Percentiles rank a stretch among this genome's conserved stretches.
These are phyloP conservation scores for carrot (Daucus carota) DNA, from an alignment of 129 eudicot genomes.

Conservation along the genomic window DNA sequence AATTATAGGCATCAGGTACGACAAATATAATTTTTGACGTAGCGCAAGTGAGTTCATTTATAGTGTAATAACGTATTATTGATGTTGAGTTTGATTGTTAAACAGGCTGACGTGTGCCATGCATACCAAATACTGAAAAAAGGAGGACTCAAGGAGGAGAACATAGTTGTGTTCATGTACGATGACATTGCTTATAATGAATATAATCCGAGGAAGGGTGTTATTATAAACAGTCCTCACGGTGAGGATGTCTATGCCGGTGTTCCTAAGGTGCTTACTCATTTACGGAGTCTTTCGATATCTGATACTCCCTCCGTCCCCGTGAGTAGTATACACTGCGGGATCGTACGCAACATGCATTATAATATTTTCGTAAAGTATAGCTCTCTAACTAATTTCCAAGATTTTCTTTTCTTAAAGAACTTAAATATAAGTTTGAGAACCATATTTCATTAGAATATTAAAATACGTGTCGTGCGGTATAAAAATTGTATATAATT, in stretches of 20 bases:
- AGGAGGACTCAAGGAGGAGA: constrained; percentile 81
- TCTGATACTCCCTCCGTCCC: not conserved
- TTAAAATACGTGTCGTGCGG: no score
- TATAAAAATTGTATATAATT: no score
- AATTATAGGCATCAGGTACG: constrained; percentile 85
- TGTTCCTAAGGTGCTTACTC: constrained; percentile 62
- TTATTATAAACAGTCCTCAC: constrained; percentile 57
- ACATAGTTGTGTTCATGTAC: constrained; percentile 76
- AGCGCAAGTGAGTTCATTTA: not conserved
- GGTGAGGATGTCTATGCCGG: constrained; percentile 69
- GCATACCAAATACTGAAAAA: constrained; percentile 65
- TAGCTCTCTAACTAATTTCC: no score
- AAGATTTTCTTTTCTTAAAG: no score
- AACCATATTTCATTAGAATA: no score
- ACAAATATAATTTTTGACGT: not conserved
- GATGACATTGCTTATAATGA: constrained; percentile 61
- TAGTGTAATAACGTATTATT: not conserved
- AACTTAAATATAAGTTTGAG: no score
- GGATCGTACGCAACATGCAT: no score
- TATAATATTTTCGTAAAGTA: no score
- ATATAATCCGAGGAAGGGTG: constrained; percentile 63
- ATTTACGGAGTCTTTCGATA: not conserved
- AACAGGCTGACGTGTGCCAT: constrained; percentile 73
- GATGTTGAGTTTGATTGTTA: not conserved
- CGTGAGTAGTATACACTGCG: no score